phyloP scores from a whole-genome alignment of 108 stramenopile species.

The Stephanodiscus minutulus region DNA sequence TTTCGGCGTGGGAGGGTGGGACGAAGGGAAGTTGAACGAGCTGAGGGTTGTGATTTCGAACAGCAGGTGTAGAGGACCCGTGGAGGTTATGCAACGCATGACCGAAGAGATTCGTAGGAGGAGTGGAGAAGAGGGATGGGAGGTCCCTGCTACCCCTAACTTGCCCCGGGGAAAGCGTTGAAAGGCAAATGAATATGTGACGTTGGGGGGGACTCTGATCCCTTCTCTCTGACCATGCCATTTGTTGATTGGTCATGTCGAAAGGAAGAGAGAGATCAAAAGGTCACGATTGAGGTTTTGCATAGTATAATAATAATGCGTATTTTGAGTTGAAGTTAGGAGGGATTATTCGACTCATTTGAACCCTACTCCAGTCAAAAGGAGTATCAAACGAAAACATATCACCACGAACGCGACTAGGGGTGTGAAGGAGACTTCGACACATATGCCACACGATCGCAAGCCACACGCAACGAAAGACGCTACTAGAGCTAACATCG shows the following conservation, averaged over 20 bases:
- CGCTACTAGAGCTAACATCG: constrained; percentile 1
- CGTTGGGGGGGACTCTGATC: not conserved
- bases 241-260: too few relatives aligned
- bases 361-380: not conserved
- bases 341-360: not conserved
- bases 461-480: not conserved
- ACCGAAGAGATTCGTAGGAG: constrained; percentile 39
- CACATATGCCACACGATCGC: constrained; percentile 1
- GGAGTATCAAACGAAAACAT: not conserved
- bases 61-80: constrained; percentile 38
- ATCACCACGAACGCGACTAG: not conserved
- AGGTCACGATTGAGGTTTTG: too few relatives aligned
- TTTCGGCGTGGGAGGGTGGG: constrained; percentile 68
- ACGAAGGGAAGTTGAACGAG: constrained; percentile 36
- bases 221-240: not conserved
- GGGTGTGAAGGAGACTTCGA: not conserved
- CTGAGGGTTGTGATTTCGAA: constrained; percentile 37
- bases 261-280: too few relatives aligned
- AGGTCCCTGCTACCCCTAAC: constrained; percentile 45
- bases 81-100: constrained; percentile 55
- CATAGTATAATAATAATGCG: too few relatives aligned
- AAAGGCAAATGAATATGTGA: not conserved
- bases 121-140: constrained; percentile 39
- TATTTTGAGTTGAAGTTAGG: too few relatives aligned
- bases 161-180: constrained; percentile 16